phyloP scores from a whole-genome alignment of 2,329 filamentous ascomycete genomes.

The Alternaria dauci region DNA sequence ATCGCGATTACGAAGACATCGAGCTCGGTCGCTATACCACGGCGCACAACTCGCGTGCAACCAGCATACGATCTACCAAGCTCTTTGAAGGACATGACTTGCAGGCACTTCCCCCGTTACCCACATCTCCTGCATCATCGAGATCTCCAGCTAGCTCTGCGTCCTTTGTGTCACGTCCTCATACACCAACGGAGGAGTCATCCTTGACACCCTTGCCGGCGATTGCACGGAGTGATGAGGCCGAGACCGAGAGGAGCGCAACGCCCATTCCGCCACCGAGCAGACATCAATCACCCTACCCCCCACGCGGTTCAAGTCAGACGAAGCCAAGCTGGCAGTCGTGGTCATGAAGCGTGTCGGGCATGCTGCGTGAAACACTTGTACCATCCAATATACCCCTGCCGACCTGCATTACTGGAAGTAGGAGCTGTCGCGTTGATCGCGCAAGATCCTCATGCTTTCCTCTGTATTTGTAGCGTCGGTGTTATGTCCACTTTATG shows the following conservation, averaged over 20 bases:
- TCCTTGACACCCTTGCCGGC: not conserved
- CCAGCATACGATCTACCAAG: constrained; percentile 15
- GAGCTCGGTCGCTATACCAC: constrained; percentile 34
- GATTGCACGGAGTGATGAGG: not conserved
- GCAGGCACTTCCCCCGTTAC: constrained; percentile 31
- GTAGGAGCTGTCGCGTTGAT: not conserved
- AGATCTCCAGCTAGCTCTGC: not conserved
- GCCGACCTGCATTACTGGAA: not conserved
- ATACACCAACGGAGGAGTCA: not conserved
- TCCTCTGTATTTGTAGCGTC: not conserved
- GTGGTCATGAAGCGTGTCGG: constrained; percentile 14
- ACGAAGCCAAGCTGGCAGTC: constrained; percentile 20
- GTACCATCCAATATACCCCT: not conserved
- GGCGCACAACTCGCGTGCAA: constrained; percentile 16
- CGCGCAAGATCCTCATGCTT: not conserved
- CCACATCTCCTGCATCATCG: constrained; percentile 5
- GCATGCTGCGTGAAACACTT: not conserved
- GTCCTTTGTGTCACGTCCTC: not conserved
- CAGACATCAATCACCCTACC: not conserved
- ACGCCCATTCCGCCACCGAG: not conserved
- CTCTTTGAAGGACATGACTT: constrained; percentile 16
- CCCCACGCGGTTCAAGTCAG: constrained; percentile 2
- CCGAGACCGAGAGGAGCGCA: not conserved
- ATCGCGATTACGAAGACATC: constrained; percentile 34
- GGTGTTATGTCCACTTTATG: constrained; percentile 1